phyloP scores from a whole-genome alignment of 176 grass and related monocot species.

The Avena insularis region DNA sequence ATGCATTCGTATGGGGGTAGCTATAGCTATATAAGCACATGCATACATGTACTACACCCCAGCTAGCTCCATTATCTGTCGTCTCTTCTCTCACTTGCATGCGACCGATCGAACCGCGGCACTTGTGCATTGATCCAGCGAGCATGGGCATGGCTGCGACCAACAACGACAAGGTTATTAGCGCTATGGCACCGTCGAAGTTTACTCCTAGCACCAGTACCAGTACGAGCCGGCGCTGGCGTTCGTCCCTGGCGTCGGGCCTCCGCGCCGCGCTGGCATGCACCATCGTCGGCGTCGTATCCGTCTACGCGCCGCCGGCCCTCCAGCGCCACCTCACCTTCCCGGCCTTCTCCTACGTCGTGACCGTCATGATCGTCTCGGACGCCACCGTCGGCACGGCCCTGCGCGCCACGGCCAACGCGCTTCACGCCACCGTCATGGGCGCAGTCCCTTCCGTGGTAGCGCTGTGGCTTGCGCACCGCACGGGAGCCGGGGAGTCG shows the following conservation, averaged over 20 bases:
- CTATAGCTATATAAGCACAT: constrained; percentile 31
- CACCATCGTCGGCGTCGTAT: constrained; percentile 59
- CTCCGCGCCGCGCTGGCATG: constrained; percentile 72
- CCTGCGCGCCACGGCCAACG: constrained; percentile 48
- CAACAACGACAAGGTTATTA: not conserved
- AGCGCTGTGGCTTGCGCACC: constrained; percentile 61
- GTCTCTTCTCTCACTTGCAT: constrained; percentile 17
- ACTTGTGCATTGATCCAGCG: not conserved
- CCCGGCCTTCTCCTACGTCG: constrained; percentile 83
- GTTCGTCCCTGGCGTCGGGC: constrained; percentile 47
- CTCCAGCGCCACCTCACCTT: constrained; percentile 58
- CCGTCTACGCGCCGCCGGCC: constrained; percentile 48
- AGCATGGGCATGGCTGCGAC: not conserved
- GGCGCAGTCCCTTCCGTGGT: constrained; percentile 68
- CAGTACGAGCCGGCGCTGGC: constrained; percentile 39
- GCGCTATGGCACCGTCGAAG: not conserved
- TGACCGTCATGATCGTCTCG: constrained; percentile 61
- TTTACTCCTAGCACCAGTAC: not conserved
- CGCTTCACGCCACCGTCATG: constrained; percentile 65
- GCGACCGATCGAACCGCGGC: not conserved
- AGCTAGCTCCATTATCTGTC: not conserved
- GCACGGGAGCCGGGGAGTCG: constrained; percentile 41
- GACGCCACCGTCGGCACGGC: constrained; percentile 68
- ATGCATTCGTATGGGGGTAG: not conserved
- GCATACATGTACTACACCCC: not conserved